Percentiles rank a stretch among this genome's conserved stretches.
These are phyloP conservation scores for Thraustochytrium sp. DNA, from an alignment of 352 stramenopile genomes.

Conservation along the genomic window DNA sequence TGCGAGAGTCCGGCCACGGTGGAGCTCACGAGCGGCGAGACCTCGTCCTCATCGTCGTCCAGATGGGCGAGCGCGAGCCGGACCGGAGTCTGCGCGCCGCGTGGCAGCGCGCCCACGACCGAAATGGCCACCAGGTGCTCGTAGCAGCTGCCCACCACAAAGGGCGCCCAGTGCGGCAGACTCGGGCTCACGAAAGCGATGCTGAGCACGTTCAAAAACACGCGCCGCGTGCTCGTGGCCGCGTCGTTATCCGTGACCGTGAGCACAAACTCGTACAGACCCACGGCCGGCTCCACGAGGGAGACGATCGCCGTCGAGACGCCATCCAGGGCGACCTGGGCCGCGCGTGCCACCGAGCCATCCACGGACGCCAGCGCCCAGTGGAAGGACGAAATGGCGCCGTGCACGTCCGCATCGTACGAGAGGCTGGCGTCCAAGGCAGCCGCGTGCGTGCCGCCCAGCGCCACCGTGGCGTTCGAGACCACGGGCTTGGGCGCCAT, in stretches of 20 bases:
- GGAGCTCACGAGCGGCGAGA: background rate
- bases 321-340: background rate
- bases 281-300: background rate
- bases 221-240: background rate
- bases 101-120: background rate
- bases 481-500: background rate
- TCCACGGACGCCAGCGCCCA: background rate
- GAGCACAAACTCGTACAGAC: background rate
- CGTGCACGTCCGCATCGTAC: background rate
- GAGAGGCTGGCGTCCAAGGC: background rate
- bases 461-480: background rate
- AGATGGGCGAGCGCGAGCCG: background rate
- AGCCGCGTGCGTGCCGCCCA: background rate
- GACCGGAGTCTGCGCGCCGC: background rate
- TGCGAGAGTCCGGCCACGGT: background rate
- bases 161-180: background rate
- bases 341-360: background rate
- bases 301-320: background rate
- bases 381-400: background rate
- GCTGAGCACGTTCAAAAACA: background rate
- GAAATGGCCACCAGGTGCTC: background rate
- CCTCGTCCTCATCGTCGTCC: background rate
- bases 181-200: background rate
- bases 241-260: constrained; percentile 31
- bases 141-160: background rate